Evolutionary conservation across 2,329 filamentous ascomycete species (phyloP).

Genomic region (Fusarium aywerte): DNA sequence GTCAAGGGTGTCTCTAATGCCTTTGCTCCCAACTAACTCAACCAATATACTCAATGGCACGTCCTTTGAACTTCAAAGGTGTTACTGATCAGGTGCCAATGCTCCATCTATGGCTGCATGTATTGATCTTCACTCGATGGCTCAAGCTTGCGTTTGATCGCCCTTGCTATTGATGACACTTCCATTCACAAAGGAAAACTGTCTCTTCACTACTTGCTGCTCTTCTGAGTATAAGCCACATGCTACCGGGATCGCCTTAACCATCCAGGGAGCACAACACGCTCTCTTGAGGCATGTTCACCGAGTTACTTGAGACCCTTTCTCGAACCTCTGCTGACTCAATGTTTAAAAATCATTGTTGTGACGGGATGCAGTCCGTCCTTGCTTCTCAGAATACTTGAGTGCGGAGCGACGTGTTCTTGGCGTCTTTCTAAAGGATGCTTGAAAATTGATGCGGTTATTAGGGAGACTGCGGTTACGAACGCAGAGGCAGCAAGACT

Average conservation of each 20-base stretch:
- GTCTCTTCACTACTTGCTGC: slow-evolving; percentile 1
- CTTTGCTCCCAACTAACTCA: slow-evolving; percentile 31
- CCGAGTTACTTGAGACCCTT: slow-evolving; percentile 53
- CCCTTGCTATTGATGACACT: neutral
- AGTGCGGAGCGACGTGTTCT: neutral
- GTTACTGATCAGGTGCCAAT: neutral
- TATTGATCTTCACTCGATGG: neutral
- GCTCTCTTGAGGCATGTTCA: slow-evolving; percentile 63
- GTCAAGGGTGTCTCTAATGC: slow-evolving; percentile 26
- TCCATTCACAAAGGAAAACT: neutral
- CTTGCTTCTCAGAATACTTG: slow-evolving; percentile 40
- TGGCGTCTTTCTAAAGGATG: neutral
- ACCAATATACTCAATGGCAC: slow-evolving; percentile 56
- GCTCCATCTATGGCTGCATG: neutral
- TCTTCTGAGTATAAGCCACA: neutral
- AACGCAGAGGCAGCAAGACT: slow-evolving; percentile 42
- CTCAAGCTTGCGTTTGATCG: neutral
- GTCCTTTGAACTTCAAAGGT: slow-evolving; percentile 13
- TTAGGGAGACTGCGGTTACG: slow-evolving; percentile 47
- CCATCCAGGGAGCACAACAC: slow-evolving; percentile 67
- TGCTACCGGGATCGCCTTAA: slow-evolving; percentile 51
- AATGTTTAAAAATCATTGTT: slow-evolving; percentile 50
- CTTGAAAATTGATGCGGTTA: slow-evolving; percentile 40
- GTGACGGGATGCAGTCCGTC: slow-evolving; percentile 50
- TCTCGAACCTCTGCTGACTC: slow-evolving; percentile 34